Conservation (phyloP, 495 filamentous ascomycete genomes). For the Talaromyces adpressus region DNA sequence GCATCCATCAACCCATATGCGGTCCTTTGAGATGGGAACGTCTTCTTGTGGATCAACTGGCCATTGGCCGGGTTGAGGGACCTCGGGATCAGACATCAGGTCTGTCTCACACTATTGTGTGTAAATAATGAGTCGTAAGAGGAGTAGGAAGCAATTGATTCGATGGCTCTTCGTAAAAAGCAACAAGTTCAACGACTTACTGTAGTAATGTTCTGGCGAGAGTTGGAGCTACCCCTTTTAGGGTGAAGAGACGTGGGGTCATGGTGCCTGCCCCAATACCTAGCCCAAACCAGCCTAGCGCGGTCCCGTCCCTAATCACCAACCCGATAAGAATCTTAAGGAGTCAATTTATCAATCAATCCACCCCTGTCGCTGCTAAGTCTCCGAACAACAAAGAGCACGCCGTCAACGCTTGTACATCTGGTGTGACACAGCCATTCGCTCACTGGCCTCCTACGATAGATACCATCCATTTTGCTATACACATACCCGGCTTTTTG, state of each 20-base stretch:
- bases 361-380: not conserved
- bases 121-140: not conserved
- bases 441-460: not conserved
- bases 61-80: conserved; percentile 50
- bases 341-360: conserved; percentile 2
- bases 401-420: not conserved
- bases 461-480: not conserved
- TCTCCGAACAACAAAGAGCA: not conserved
- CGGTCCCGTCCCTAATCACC: not conserved
- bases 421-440: not conserved
- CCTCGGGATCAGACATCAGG: not conserved
- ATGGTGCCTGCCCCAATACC: not conserved
- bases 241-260: not conserved
- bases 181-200: not conserved
- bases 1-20: conserved; percentile 97
- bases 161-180: not conserved
- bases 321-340: not conserved
- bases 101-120: not conserved
- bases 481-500: not conserved
- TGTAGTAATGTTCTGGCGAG: not conserved
- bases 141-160: not conserved
- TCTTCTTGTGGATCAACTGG: conserved; percentile 61
- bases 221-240: conserved; percentile 2
- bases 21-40: conserved; percentile 53
- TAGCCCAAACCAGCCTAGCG: not conserved